Evolutionary conservation across 148 eudicot species (phyloP).

Genomic region (Hydrangea macrophylla): DNA sequence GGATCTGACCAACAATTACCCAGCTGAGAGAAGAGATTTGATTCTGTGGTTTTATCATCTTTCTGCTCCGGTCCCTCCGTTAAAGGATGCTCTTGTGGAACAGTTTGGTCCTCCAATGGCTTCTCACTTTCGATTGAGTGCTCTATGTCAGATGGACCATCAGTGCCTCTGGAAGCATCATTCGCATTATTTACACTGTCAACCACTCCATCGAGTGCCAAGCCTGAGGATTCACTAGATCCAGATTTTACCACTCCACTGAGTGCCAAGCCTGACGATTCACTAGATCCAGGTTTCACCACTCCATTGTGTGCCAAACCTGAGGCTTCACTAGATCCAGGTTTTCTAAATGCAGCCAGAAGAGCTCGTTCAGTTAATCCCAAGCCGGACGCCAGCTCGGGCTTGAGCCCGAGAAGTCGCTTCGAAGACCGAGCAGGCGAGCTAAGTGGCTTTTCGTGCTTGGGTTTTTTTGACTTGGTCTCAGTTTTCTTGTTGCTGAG

Average conservation of each 20-base stretch:
- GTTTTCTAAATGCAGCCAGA: slow-evolving; percentile 28
- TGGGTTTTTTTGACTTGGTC: slow-evolving; percentile 33
- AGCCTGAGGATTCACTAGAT: slow-evolving; percentile 8
- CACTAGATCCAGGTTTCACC: slow-evolving; percentile 12
- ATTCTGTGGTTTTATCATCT: slow-evolving; percentile 15
- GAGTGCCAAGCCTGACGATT: too few relatives aligned
- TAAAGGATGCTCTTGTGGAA: slow-evolving; percentile 21
- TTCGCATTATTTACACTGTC: slow-evolving; percentile 1
- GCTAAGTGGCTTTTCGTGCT: slow-evolving; percentile 20
- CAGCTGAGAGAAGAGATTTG: slow-evolving; percentile 34
- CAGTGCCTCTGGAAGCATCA: slow-evolving; percentile 16
- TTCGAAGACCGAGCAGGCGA: slow-evolving; percentile 51
- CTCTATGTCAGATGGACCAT: slow-evolving; percentile 8
- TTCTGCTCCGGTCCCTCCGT: slow-evolving; percentile 12
- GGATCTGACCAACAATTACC: slow-evolving; percentile 63
- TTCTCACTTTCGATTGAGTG: slow-evolving; percentile 9
- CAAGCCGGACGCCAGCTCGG: slow-evolving; percentile 23
- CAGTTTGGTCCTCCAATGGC: slow-evolving; percentile 7
- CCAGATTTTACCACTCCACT: slow-evolving; percentile 16
- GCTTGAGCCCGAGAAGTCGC: slow-evolving; percentile 46
- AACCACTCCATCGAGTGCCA: slow-evolving; percentile 7
- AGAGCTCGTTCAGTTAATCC: slow-evolving; percentile 26
- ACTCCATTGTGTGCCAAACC: slow-evolving; percentile 8
- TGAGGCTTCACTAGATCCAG: slow-evolving; percentile 14
- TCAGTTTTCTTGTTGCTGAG: slow-evolving; percentile 21